These are phyloP conservation scores for Rhizomucor pusillus DNA, from an alignment of 371 early-diverging fungal genomes.

Conservation along the genomic window DNA sequence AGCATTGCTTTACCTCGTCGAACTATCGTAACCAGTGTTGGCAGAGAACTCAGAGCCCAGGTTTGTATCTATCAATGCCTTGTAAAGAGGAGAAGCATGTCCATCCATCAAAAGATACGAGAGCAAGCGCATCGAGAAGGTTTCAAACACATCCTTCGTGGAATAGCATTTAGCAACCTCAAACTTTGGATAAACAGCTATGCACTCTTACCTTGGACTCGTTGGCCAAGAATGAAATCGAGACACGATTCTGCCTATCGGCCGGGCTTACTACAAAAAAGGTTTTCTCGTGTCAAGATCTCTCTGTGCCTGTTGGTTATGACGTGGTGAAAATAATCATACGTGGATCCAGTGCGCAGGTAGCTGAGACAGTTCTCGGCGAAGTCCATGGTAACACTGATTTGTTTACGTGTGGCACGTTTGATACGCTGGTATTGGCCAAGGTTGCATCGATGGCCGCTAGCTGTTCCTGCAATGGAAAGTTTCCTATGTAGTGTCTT, in stretches of 20 bases:
- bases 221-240: slow-evolving; percentile 78
- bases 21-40: slow-evolving; percentile 84
- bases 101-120: slow-evolving; percentile 83
- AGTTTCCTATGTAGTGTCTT: slow-evolving; percentile 42
- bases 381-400: slow-evolving; percentile 45
- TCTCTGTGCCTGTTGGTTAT: not conserved
- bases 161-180: too few relatives aligned
- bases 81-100: slow-evolving; percentile 90
- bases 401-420: slow-evolving; percentile 50
- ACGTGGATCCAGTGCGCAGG: slow-evolving; percentile 75
- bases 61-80: slow-evolving; percentile 90
- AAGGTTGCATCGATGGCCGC: slow-evolving; percentile 63
- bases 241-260: slow-evolving; percentile 78
- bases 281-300: not conserved
- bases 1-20: slow-evolving; percentile 41
- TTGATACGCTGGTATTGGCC: slow-evolving; percentile 28
- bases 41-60: slow-evolving; percentile 92
- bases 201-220: slow-evolving; percentile 55
- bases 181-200: too few relatives aligned
- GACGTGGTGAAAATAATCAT: not conserved
- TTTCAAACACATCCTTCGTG: slow-evolving; percentile 71
- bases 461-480: slow-evolving; percentile 76
- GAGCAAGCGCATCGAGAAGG: slow-evolving; percentile 79
- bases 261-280: slow-evolving; percentile 62
- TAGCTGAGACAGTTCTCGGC: slow-evolving; percentile 47